phyloP scores from a whole-genome alignment of 345 rosid species.

The Aegle marmelos region DNA sequence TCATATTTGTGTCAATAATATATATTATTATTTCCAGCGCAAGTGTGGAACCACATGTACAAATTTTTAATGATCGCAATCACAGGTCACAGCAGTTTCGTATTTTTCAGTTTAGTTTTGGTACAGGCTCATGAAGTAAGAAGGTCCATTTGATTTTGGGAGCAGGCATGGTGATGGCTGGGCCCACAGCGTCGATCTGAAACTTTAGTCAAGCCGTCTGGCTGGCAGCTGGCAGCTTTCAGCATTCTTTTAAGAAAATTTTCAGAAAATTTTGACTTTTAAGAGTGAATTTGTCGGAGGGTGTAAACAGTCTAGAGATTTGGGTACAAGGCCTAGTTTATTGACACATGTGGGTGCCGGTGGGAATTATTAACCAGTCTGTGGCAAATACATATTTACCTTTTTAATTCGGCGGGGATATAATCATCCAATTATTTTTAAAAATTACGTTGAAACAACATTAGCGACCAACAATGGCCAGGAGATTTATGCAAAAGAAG shows the following conservation, averaged over 20 bases:
- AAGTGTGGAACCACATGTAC: neutral
- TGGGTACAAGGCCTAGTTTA: too few relatives aligned
- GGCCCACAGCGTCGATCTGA: neutral
- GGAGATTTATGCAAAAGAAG: too few relatives aligned
- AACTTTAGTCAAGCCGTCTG: conserved; percentile 7
- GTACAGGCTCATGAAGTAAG: neutral
- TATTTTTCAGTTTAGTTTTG: neutral
- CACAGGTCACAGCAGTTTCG: neutral
- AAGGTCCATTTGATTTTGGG: neutral
- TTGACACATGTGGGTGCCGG: too few relatives aligned
- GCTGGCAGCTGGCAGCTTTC: conserved; percentile 28
- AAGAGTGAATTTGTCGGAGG: neutral
- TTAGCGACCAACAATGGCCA: too few relatives aligned
- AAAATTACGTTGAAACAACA: too few relatives aligned
- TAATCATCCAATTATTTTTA: too few relatives aligned
- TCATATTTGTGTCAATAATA: neutral
- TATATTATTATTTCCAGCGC: neutral
- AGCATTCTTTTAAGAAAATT: neutral
- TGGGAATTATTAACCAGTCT: fast-evolving
- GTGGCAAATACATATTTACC: too few relatives aligned
- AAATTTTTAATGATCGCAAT: too few relatives aligned
- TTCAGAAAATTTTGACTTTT: conserved; percentile 13
- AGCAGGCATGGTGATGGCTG: neutral
- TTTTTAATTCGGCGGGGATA: too few relatives aligned
- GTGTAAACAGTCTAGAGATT: too few relatives aligned